These are phyloP conservation scores for Rhodotorula sp. DNA, from an alignment of 1,284 basidiomycete genomes.

Conservation along the genomic window DNA sequence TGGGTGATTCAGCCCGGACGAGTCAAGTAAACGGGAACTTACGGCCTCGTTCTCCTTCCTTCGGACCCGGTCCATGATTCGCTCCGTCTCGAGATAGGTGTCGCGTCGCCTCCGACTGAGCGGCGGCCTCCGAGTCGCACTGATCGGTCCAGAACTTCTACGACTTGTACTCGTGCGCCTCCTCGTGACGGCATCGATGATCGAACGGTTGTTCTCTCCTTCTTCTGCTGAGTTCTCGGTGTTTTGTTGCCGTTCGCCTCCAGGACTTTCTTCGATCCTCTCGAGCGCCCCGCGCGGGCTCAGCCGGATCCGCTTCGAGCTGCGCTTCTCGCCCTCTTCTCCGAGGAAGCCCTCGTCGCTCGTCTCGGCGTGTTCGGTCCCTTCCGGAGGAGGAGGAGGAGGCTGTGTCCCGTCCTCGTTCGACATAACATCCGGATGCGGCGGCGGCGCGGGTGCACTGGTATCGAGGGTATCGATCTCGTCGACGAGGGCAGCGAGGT, in stretches of 20 bases:
- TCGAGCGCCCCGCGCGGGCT: constrained; percentile 49
- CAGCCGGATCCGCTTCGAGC: constrained; percentile 71
- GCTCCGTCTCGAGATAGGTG: too few relatives aligned
- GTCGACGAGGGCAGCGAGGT: constrained; percentile 85
- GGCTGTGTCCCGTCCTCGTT: neutral
- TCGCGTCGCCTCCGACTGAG: too few relatives aligned
- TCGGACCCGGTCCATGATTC: too few relatives aligned
- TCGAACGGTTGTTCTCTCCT: neutral
- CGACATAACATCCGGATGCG: neutral
- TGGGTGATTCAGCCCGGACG: too few relatives aligned
- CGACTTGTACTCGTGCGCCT: neutral
- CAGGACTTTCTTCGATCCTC: constrained; percentile 53
- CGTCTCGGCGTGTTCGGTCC: constrained; percentile 54
- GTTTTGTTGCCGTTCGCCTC: constrained; percentile 68
- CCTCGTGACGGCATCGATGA: too few relatives aligned
- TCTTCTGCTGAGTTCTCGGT: constrained; percentile 47
- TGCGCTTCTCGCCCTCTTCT: constrained; percentile 65
- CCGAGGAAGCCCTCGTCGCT: constrained; percentile 59
- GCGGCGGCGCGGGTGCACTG: too few relatives aligned
- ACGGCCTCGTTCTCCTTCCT: too few relatives aligned
- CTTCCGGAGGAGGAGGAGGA: neutral
- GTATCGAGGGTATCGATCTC: constrained; percentile 50
- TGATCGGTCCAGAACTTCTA: neutral
- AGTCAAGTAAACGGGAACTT: too few relatives aligned
- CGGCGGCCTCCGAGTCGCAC: neutral